Evolutionary conservation across 2,329 filamentous ascomycete genomes (phyloP).

Genomic region (Chrysosporium queenslandicum): DNA sequence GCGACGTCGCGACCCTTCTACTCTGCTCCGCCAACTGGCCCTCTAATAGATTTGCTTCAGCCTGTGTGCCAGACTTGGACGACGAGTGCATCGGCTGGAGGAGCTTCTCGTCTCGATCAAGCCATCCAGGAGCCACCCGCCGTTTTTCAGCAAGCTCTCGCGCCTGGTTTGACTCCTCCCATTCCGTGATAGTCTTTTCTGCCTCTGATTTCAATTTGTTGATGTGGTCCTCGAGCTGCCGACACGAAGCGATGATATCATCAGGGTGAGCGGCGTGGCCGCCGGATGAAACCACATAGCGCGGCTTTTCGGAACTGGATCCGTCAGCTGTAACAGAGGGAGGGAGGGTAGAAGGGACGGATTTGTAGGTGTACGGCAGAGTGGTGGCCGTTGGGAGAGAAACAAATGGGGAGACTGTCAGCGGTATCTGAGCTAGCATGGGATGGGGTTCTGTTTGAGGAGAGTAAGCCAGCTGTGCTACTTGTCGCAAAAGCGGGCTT

Average conservation of each 20-base stretch:
- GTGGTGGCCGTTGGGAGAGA: slow-evolving; percentile 81
- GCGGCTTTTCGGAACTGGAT: slow-evolving; percentile 41
- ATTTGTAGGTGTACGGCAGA: slow-evolving; percentile 89
- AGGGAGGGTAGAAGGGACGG: slow-evolving; percentile 76
- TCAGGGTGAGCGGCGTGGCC: slow-evolving; percentile 77
- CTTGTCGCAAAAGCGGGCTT: background rate
- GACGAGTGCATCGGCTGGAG: slow-evolving; percentile 40
- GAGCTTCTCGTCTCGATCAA: slow-evolving; percentile 52
- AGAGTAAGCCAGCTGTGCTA: slow-evolving; percentile 6
- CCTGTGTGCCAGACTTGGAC: slow-evolving; percentile 14
- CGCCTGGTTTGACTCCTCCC: slow-evolving; percentile 54
- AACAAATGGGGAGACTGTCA: slow-evolving; percentile 91
- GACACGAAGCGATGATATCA: slow-evolving; percentile 73
- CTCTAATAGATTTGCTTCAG: slow-evolving; percentile 29
- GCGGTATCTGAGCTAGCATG: slow-evolving; percentile 79
- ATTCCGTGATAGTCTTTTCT: slow-evolving; percentile 54
- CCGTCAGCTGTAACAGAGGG: slow-evolving; percentile 53
- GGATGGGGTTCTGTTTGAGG: slow-evolving; percentile 58
- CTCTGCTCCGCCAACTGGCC: slow-evolving; percentile 28
- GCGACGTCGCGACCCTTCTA: slow-evolving; percentile 25
- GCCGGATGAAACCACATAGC: slow-evolving; percentile 68
- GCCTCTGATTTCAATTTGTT: slow-evolving; percentile 58
- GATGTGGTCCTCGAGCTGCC: slow-evolving; percentile 66
- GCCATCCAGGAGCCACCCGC: slow-evolving; percentile 53
- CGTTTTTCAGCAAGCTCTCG: slow-evolving; percentile 55